Base-by-base conservation (phyloP, 2,329 filamentous ascomycete species). In the Trichoderma afroharzianum region DNA sequence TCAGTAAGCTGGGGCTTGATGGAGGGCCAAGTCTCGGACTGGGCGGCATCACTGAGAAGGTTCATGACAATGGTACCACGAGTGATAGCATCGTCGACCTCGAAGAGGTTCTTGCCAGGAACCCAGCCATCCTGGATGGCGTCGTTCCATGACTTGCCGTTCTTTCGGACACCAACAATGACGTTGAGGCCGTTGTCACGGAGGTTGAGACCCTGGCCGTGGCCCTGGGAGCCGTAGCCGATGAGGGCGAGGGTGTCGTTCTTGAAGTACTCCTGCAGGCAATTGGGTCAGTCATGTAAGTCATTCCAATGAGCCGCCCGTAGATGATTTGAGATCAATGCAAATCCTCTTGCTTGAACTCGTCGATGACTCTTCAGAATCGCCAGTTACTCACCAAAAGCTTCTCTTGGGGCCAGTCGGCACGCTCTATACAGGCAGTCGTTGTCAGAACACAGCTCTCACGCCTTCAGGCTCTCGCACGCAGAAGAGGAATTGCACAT, bases 101-200 rank as follows among this genome's bases (percentile, higher is more conserved):
- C 95, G 87, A 99, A 99, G 79, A 99, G 91, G 91, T 98, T 99
- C 90, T 95, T 97, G 85, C 95, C 96, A 81, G 94, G 92, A 72
- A 98, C 91, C 96, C 96, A 99, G 86, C 96, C 96, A 85, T 99
- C 96, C 86, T 97, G 91, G 81, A 93, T 84, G 79, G 96, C 96
- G 84, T 99, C 96, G 87, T 97, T 94, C 96, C 96, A 99, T 78
- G 96, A 98, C 83, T 95, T 91, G 83, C 96, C 96, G 85, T 96
- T 92, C 92, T 98, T 98, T 82, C 96, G 93, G 82, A 99, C 96
- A 88, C 96, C 96, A 80, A 99, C 89, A 82, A 99, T 98, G 86
- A 99, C 96, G 85, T 98, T 98, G 78, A 99, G 90, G 83, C 96
- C 96, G 87, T 99, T 98, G 90, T 99, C 96, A 85, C 96, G 95